Evolutionary conservation across 345 rosid genomes (phyloP), one percentile per base, ranked within the genome.

Genomic region (Ricinus communis): DNA sequence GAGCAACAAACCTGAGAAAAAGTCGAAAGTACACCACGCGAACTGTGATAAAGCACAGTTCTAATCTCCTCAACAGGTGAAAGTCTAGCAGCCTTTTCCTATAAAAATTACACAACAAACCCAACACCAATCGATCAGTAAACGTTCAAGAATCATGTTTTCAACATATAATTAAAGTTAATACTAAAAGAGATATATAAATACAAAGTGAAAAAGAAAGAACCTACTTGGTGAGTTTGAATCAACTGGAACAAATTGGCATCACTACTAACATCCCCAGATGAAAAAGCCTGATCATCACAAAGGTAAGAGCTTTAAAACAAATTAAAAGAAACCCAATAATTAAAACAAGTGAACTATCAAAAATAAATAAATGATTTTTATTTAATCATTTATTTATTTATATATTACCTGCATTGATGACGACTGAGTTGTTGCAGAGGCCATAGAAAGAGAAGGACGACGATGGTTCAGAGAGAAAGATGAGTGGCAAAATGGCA

Each of bases 61-160:
- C 84, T 74, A 59, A 94, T 82, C 76, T 91, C 96, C 57, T 91
- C 96, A n/a, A 80, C 84, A 0, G 93, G 88, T 22, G 91, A 83
- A 81, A 94, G 97, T 78, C 96, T 85, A 43, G 87, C 86, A 66
- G 95, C 97, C 79, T 85, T 87, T 62, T 85, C 88, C 98, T 94
- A 85, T 8, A 82, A 60, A 59, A 38, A 72, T 69, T 65, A 13
- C 43, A 77, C 24, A 51, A 77, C 19, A 51, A 51, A 27, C 9
- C 50, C 57, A 57, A 51, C 14, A 50, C 54, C 52, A 56, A 50
- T 43, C 52, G 51, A 50, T 50, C 76, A 79, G 13, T 40, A 65
- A 51, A 6, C 47, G 13, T 25, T 46, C 25, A 12, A 51, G 49
- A 40, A 47, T 10, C 46, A 22, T 5, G 50, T 19, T 28, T 1